Evolutionary conservation across 2,329 filamentous ascomycete genomes (phyloP).

Genomic region (Colletotrichum sp.): DNA sequence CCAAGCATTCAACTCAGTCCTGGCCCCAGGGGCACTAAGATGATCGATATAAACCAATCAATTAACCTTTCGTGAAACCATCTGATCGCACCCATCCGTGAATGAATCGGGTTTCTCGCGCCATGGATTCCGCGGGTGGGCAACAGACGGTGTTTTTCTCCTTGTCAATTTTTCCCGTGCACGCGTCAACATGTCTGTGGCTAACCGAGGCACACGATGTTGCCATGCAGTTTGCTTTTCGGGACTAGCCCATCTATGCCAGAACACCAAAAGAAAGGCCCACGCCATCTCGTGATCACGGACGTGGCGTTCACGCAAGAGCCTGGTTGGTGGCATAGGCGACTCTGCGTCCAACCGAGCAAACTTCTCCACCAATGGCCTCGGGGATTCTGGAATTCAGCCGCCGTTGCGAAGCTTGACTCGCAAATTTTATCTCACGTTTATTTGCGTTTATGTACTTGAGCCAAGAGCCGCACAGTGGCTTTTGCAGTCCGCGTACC

Average conservation of each 20-base stretch:
- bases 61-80: neutral
- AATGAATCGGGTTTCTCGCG: neutral
- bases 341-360: neutral
- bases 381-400: neutral
- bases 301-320: neutral
- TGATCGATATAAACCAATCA: slow-evolving; percentile 7
- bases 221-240: neutral
- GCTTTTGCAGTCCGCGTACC: neutral
- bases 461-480: neutral
- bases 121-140: neutral
- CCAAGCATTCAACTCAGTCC: neutral
- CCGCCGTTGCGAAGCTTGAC: neutral
- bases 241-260: neutral
- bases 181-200: neutral
- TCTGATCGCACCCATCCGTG: neutral
- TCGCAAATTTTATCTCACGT: neutral
- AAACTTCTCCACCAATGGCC: neutral
- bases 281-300: neutral
- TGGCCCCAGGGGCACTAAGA: neutral
- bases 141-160: neutral
- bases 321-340: neutral
- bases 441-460: neutral
- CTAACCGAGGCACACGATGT: neutral
- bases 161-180: neutral
- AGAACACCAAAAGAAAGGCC: neutral